A percentile compares a stretch with the other conserved stretches of the same genome.
Evolutionary conservation across 192 early-diverging fungal species (phyloP).

Genomic region (Podila clonocystis): DNA sequence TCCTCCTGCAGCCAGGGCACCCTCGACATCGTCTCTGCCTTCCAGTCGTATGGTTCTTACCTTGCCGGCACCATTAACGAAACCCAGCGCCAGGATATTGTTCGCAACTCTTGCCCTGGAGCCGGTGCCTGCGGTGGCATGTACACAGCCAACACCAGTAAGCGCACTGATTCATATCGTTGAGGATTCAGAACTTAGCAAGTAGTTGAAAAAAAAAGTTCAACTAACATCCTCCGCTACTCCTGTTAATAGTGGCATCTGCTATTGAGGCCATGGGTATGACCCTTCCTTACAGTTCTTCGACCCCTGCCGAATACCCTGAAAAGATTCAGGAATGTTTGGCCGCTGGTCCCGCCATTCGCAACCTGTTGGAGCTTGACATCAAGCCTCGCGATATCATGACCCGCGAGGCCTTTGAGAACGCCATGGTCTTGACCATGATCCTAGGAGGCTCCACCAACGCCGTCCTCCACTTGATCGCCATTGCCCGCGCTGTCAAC

Average conservation of each 20-base stretch:
- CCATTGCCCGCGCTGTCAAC: slow-evolving; percentile 84
- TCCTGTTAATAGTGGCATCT: slow-evolving; percentile 77
- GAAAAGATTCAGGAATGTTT: slow-evolving; percentile 92
- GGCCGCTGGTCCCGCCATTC: slow-evolving; percentile 86
- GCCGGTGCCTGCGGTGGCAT: slow-evolving; percentile 99
- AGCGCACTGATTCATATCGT: slow-evolving; percentile 15
- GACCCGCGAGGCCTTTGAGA: slow-evolving; percentile 94
- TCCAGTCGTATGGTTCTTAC: slow-evolving; percentile 96
- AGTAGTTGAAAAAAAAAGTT: neutral
- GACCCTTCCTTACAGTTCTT: slow-evolving; percentile 95
- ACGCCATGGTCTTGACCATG: slow-evolving; percentile 95
- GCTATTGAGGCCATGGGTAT: slow-evolving; percentile 99
- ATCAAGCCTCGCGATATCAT: slow-evolving; percentile 97
- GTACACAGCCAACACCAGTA: slow-evolving; percentile 98
- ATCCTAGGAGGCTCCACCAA: slow-evolving; percentile 98
- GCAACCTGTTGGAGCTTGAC: slow-evolving; percentile 88
- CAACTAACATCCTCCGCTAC: neutral
- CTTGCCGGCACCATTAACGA: slow-evolving; percentile 92
- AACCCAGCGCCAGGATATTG: slow-evolving; percentile 80
- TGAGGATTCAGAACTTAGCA: neutral
- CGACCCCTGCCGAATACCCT: slow-evolving; percentile 90
- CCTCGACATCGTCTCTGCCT: slow-evolving; percentile 96
- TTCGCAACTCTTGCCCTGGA: slow-evolving; percentile 83
- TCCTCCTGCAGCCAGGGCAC: slow-evolving; percentile 70
- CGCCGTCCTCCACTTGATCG: slow-evolving; percentile 97